Base-by-base conservation (phyloP, 2,329 filamentous ascomycete genomes). In the Penicillium sp. region DNA sequence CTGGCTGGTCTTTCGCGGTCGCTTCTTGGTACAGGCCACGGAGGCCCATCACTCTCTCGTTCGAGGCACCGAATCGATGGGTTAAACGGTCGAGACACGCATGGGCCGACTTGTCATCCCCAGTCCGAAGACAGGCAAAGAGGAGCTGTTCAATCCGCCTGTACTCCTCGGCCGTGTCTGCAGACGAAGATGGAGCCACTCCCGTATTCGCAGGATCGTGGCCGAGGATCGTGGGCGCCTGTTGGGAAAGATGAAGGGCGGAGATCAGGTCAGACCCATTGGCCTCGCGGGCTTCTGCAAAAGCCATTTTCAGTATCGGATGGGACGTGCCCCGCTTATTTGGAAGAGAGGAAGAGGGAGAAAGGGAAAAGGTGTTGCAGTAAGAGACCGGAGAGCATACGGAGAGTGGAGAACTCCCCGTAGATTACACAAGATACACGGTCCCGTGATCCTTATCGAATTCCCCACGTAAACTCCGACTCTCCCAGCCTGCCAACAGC, bases 31-130 rank as follows among this genome's bases (percentile, higher is more conserved):
- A 86, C 24, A 99, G 73, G 2, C 92, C 94, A 58, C 82, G 81
- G 43, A 97, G 76, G 10, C 88, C 91, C 81, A 92, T 87, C 45
- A 97, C 81, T 60, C 90, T 86, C 73, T 96, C 90, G 72, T 97
- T 95, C 31, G 83, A 79, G 24, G 81, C 77, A 24, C 92, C 92
- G 69, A 99, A 99, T 44, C 94, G 88, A 53, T 82, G 77, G 4
- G 84, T 85, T 41, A 99, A 80, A 55, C 86, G 83, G 64, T 89
- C 83, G 33, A 97, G 80, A 67, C 89, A 89, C 62, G 85, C 71
- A 58, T 84, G 83, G 22, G 94, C 94, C 22, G 89, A 83, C 57
- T 83, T 76, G 63, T 95, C 87, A 70, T 97, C 89, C 48, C 89
- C 88, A 0, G 89, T 91, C 45, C 89, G 87, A 33, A 99, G 81